Evolutionary conservation across 805 yeast species (phyloP), one percentile per base, ranked within the genome.

Genomic region (Nakazawaea siamensis): DNA sequence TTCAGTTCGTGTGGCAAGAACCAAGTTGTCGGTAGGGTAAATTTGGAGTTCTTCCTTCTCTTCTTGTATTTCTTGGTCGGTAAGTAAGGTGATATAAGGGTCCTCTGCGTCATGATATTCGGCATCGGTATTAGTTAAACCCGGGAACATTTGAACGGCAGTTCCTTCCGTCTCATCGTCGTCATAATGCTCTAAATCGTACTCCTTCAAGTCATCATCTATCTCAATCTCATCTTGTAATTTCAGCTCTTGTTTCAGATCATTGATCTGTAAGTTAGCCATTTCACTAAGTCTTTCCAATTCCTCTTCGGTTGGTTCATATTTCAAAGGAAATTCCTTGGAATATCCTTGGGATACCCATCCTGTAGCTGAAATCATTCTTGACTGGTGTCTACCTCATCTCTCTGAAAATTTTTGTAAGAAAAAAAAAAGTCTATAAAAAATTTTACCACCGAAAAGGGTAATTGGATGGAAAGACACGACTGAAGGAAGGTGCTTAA

Each of bases 301-400:
- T 60, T 92, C 98, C 41, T 73, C 90, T 43, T 92, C 97, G 46
- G 87, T 79, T 36, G 90, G 62, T 46, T 85, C 95, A 49, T 86
- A 87, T 51, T 81, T 74, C 49, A 76, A 85, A 5, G 98, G 97
- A 52, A 80, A 84, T 57, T 88, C 97, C 25, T 94, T 73, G 19
- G 98, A 94, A 57, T 70, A 82, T 4, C 98, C 98, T 50, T 95
- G 75, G 33, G 97, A 97, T 17, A 90, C 95, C 97, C 98, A 92
- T 34, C 79, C 65, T 32, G 92, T 78, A 18, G 97, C 81, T 26
- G 98, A 86, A 44, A 90, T 80, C 95, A 88, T 87, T 23, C 14
- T 43, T 24, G 5, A 18, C n/a, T 20, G 18, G n/a, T n/a, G n/a
- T n/a, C n/a, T n/a, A n/a, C n/a, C n/a, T n/a, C n/a, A n/a, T n/a